A percentile compares a stretch with the other conserved stretches of the same genome.
Conservation (phyloP, 805 yeast genomes). For the Cyberlindnera americana region DNA sequence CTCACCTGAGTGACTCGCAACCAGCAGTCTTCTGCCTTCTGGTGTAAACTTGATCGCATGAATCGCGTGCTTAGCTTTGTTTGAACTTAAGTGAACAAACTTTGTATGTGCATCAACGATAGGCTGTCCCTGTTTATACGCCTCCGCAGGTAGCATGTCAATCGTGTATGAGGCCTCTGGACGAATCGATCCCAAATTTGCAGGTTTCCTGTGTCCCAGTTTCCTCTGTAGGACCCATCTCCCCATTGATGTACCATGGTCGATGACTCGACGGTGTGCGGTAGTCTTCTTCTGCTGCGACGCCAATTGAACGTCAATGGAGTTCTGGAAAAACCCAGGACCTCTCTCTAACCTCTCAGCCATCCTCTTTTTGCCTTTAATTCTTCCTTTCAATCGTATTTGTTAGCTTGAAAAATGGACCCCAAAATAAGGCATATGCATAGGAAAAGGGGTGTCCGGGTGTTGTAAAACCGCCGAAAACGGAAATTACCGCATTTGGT, state of each 20-base stretch:
- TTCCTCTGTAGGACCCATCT: constrained; percentile 51
- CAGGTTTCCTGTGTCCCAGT: constrained; percentile 38
- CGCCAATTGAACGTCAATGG: constrained; percentile 27
- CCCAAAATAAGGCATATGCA: no score
- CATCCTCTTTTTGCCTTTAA: constrained; percentile 1
- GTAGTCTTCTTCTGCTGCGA: constrained; percentile 45
- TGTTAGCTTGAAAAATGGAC: no score
- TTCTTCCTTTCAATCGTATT: no score
- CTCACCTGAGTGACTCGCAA: constrained; percentile 91
- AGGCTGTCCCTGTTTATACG: constrained; percentile 46
- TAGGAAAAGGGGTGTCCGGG: not conserved
- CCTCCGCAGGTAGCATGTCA: constrained; percentile 62
- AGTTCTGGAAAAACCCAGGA: constrained; percentile 22
- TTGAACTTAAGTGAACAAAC: constrained; percentile 86
- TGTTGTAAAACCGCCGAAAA: not conserved
- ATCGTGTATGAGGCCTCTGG: constrained; percentile 68
- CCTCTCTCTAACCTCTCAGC: constrained; percentile 2
- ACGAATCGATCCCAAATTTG: constrained; percentile 46
- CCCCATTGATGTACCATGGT: constrained; percentile 73
- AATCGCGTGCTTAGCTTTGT: constrained; percentile 88
- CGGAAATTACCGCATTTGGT: constrained; percentile 1
- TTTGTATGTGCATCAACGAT: constrained; percentile 68
- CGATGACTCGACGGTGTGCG: constrained; percentile 66
- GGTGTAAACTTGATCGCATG: constrained; percentile 96
- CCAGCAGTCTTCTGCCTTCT: constrained; percentile 85